Base-by-base conservation (phyloP, 352 stramenopile species). In the Phytophthora quininea region DNA sequence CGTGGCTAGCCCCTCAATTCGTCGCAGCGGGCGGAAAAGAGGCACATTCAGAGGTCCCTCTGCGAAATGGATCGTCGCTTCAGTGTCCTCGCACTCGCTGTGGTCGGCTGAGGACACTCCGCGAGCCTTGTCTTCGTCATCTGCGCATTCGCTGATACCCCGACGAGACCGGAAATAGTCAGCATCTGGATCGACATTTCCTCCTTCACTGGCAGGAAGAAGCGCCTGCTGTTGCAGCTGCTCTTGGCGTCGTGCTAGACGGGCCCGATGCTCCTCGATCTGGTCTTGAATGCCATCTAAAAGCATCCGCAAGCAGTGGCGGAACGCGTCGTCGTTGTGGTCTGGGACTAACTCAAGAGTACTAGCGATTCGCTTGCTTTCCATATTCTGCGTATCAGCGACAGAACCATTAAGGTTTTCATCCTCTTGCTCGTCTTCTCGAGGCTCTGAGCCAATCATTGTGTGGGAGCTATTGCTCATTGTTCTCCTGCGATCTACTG, bases 241-340 rank as follows among this genome's bases (percentile, higher is more conserved):
- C 24, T 66, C 19, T 38, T 86, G 69, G 1, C 77, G 82, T 12
- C 83, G 66, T 54, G 71, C 71, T 11, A 84, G 49, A 30, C 76
- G 69, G 15, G 89, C 61, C 15, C 87, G 83, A 32, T 91, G 84
- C 63, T 93, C 82, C 62, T 95, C 85, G 33, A 95, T 92, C 55
- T 92, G 84, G 58, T 93, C 87, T 40, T 91, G 85, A 46, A 95
- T 90, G 9, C 87, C 87, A 47, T 95, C 87, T 10, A 95, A 49
- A 32, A 95, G 70, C 54, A 93, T 69, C 27, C 76, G 79, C 54
- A 95, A 73, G 32, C 77, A 89, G 40, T 88, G 79, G 4, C 65
- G 73, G 57, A 92, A 95, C 19, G 73, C 74, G 4, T 90, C 84
- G 10, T 91, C 75, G 9, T 91, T 78, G 62, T 88, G 87, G 37